Evolutionary conservation across 164 flowering plant genomes (phyloP), one percentile per base, ranked within the genome.

Genomic region (Vitis labrusca): DNA sequence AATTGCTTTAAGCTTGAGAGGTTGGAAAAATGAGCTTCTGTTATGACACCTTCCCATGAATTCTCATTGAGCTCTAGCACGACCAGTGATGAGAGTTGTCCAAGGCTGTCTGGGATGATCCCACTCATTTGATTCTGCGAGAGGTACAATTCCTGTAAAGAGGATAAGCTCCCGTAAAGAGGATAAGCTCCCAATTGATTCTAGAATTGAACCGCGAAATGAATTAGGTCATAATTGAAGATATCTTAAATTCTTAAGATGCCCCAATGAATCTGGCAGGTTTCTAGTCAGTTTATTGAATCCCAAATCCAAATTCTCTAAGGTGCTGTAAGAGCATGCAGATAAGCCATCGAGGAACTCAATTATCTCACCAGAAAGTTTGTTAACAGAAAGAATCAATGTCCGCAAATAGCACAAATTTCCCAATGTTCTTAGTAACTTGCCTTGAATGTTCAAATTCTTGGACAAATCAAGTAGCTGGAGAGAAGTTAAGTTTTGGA

Each of bases 1-100:
- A 23, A 0, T 0, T 23, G n/a, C 13, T 23, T 1, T 23, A 23
- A 23, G 23, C 23, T 23, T 23, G 23, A 23, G 23, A 23, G 50
- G 2, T 66, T 17, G 1, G 48, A 6, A 16, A 77, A 66, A 56
- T 73, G 77, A 59, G 49, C 65, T 56, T 77, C 80, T 4, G 77
- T 61, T 0, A 77, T 10, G 44, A 49, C 58, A n/a, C 74, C 76
- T 9, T 14, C 47, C 77, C 64, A 70, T 9, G 49, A 50, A 48
- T 70, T 77, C 5, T 4, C 16, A 2, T 15, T 10, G 13, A 77
- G 15, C n/a, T 66, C 68, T 15, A 77, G 30, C 1, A 2, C 8
- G 3, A 23, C 62, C 32, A 77, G 47, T 16, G 29, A 10, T 12
- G 65, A 66, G 9, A 77, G 74, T 32, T 57, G 50, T 37, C 73